Percentiles rank a stretch among this genome's conserved stretches.
Conservation (phyloP, 2,329 filamentous ascomycete species). For the Sarocladiaceae sp. region DNA sequence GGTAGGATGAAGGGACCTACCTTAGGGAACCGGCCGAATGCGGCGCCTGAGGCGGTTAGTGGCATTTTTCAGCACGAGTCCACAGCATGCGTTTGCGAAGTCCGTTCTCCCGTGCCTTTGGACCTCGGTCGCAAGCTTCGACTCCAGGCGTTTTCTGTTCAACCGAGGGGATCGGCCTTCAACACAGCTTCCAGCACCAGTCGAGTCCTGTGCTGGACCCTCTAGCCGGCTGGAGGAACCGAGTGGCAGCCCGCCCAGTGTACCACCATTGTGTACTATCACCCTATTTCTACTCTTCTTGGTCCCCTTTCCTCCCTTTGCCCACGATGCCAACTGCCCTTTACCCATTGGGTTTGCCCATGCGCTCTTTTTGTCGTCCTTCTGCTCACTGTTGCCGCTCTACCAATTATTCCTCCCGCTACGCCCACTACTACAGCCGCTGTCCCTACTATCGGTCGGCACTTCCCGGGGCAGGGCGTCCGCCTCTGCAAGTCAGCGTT, state of each 20-base stretch:
- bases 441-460: neutral
- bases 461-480: conserved; percentile 2
- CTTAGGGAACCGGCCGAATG: too few species aligned
- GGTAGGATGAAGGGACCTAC: too few species aligned
- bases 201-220: neutral
- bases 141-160: neutral
- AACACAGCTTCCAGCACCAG: neutral
- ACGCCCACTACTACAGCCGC: neutral
- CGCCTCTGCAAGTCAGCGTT: neutral
- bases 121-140: conserved; percentile 4
- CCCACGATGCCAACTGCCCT: conserved; percentile 3
- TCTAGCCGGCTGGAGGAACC: neutral
- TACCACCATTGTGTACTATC: conserved; percentile 1
- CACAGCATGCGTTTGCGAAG: too few species aligned
- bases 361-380: conserved; percentile 7
- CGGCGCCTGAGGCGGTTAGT: too few species aligned
- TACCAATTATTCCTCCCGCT: neutral
- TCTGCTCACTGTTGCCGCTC: neutral
- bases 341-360: neutral
- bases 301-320: conserved; percentile 2
- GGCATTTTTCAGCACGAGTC: too few species aligned
- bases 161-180: neutral
- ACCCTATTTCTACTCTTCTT: neutral
- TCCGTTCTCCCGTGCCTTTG: conserved; percentile 2
- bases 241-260: too few species aligned